A percentile compares a stretch with the other conserved stretches of the same genome.
Conservation (phyloP, 2,329 filamentous ascomycete species). For the Colletotrichum sp. region DNA sequence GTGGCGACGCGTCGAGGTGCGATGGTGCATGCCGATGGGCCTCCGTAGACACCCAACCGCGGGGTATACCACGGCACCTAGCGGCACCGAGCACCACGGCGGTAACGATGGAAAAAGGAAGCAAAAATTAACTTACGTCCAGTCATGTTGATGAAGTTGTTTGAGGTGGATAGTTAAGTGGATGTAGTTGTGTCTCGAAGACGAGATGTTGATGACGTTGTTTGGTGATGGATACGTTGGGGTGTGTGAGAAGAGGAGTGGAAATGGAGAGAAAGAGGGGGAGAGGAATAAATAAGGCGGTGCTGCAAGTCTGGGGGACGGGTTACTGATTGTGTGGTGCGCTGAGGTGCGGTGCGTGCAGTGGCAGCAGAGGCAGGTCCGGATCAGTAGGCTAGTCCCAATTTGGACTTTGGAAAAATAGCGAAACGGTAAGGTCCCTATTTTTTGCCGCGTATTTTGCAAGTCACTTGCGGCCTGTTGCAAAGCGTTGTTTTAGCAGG, state of each 20-base stretch:
- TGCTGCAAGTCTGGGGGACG: conserved; percentile 18
- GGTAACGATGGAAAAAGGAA: conserved; percentile 5
- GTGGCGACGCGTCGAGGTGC: conserved; percentile 1
- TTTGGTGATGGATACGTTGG: conserved; percentile 27
- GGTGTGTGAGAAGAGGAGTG: conserved; percentile 25
- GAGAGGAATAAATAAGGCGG: conserved; percentile 24
- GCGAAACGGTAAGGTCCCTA: conserved; percentile 20
- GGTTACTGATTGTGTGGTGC: conserved; percentile 25
- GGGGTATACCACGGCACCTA: background rate
- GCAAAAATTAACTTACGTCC: conserved; percentile 64
- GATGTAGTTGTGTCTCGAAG: conserved; percentile 2
- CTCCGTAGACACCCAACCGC: background rate
- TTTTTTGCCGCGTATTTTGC: conserved; percentile 20
- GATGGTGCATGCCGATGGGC: background rate
- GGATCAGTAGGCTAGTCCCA: conserved; percentile 26
- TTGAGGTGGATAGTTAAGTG: conserved; percentile 2
- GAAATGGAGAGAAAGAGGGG: conserved; percentile 20
- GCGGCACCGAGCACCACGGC: conserved; percentile 19
- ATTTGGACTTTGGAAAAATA: conserved; percentile 23
- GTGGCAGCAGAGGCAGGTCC: background rate
- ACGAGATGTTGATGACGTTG: conserved; percentile 24
- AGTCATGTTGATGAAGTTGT: conserved; percentile 66
- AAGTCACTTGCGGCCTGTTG: conserved; percentile 5
- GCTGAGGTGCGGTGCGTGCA: background rate
- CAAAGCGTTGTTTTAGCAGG: background rate